Conservation (phyloP, 345 rosid genomes). For the Populus ilicifolia region DNA sequence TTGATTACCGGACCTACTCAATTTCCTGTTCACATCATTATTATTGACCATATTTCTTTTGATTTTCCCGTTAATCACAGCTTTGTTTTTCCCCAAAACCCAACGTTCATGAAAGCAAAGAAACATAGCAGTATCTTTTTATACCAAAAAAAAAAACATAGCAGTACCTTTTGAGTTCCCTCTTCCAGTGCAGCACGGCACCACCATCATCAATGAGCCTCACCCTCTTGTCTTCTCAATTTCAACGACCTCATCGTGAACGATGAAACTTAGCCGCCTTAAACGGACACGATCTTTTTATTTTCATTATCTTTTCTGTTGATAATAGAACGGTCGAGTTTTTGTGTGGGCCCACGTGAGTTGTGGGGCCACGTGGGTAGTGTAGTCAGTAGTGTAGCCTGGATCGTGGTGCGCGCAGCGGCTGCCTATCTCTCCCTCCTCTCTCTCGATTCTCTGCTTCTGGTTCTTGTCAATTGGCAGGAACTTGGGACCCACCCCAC, state of each 20-base stretch:
- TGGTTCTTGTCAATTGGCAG: conserved; percentile 6
- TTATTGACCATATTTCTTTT: not conserved
- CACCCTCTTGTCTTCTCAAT: not conserved
- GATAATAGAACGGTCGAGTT: conserved; percentile 15
- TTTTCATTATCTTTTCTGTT: not conserved
- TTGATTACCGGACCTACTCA: not conserved
- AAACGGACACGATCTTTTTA: not conserved
- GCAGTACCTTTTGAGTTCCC: not conserved
- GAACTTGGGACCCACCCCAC: conserved; percentile 10
- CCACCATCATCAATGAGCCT: not conserved
- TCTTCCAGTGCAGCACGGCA: not conserved
- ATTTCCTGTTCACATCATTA: not conserved
- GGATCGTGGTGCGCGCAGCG: conserved; percentile 4
- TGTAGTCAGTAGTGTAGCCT: not conserved
- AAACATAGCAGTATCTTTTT: no score
- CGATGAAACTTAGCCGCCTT: not conserved
- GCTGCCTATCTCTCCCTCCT: not conserved
- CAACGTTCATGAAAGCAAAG: not conserved
- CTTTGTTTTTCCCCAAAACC: not conserved
- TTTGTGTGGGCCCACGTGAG: not conserved
- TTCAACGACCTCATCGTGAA: not conserved
- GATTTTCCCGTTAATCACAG: not conserved
- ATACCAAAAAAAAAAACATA: not conserved
- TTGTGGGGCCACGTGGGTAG: conserved; percentile 9
- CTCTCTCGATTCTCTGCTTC: not conserved